phyloP scores from a whole-genome alignment of 352 stramenopile genomes.

The Peronospora belbahrii region DNA sequence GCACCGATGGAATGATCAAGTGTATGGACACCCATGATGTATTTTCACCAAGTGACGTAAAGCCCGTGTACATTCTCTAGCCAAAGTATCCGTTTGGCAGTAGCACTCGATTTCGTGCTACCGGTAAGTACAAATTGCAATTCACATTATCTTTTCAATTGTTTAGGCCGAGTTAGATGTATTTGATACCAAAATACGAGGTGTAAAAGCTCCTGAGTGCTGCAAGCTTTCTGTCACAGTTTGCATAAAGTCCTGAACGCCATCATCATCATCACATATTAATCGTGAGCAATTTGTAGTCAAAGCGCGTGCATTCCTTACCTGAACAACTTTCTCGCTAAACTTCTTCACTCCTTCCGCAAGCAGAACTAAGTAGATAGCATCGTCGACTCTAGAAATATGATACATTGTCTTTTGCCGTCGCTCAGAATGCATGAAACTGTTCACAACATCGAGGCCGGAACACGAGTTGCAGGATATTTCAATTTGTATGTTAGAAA shows the following conservation, averaged over 20 bases:
- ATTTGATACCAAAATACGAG: conserved; percentile 9
- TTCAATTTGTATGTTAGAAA: neutral
- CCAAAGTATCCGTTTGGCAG: neutral
- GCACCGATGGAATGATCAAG: conserved; percentile 47
- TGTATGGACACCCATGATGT: conserved; percentile 68
- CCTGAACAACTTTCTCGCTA: conserved; percentile 65
- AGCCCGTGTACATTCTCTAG: conserved; percentile 76
- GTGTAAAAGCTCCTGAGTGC: conserved; percentile 57
- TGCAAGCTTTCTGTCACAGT: conserved; percentile 67
- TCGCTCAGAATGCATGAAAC: conserved; percentile 61
- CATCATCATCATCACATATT: conserved; percentile 1
- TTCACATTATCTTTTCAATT: conserved; percentile 2
- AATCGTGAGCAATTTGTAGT: neutral
- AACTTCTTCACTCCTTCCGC: conserved; percentile 57
- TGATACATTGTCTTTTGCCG: conserved; percentile 65
- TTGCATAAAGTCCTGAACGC: conserved; percentile 71
- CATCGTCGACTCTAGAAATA: conserved; percentile 62
- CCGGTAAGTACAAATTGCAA: conserved; percentile 19
- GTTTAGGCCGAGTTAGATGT: conserved; percentile 9
- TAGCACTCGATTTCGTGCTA: neutral
- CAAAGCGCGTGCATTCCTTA: conserved; percentile 12
- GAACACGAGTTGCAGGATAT: neutral
- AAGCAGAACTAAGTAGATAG: conserved; percentile 66
- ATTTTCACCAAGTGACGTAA: conserved; percentile 50
- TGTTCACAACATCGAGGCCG: conserved; percentile 11